These are phyloP conservation scores for Calonectria montana DNA, from an alignment of 2,329 filamentous ascomycete species.

Conservation along the genomic window DNA sequence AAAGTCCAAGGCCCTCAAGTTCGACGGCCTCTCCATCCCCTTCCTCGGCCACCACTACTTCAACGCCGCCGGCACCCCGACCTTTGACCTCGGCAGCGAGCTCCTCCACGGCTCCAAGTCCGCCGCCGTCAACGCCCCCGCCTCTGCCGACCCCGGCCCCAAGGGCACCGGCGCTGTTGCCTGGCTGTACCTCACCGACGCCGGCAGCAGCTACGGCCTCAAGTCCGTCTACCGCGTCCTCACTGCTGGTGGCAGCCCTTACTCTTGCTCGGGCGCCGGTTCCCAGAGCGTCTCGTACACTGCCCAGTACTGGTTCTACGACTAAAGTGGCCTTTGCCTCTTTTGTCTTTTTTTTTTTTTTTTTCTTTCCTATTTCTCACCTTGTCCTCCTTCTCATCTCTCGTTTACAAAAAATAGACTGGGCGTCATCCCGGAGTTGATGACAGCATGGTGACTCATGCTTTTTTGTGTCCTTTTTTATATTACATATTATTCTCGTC, in stretches of 20 bases:
- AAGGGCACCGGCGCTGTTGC: conserved; percentile 63
- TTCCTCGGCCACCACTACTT: conserved; percentile 77
- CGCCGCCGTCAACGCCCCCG: conserved; percentile 63
- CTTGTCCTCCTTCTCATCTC: conserved; percentile 11
- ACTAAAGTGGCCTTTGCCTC: conserved; percentile 36
- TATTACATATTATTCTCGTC: conserved; percentile 34
- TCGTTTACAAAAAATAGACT: conserved; percentile 37
- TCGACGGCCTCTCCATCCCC: conserved; percentile 52
- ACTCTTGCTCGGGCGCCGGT: conserved; percentile 57
- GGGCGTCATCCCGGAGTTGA: conserved; percentile 31
- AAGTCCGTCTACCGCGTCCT: conserved; percentile 64
- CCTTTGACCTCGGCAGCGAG: conserved; percentile 65
- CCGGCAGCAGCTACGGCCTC: conserved; percentile 52
- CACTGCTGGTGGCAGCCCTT: conserved; percentile 62
- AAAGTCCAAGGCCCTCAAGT: conserved; percentile 49
- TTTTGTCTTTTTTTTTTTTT: background rate
- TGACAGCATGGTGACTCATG: background rate
- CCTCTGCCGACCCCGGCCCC: conserved; percentile 57
- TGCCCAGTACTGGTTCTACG: conserved; percentile 70
- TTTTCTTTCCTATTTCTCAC: too few relatives aligned
- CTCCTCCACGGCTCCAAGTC: conserved; percentile 61
- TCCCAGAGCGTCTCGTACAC: conserved; percentile 65
- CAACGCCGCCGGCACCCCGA: conserved; percentile 63
- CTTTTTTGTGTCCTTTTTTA: background rate
- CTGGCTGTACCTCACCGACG: conserved; percentile 63